phyloP scores from a whole-genome alignment of 2,329 filamentous ascomycete species.

The Colletotrichum incanum region DNA sequence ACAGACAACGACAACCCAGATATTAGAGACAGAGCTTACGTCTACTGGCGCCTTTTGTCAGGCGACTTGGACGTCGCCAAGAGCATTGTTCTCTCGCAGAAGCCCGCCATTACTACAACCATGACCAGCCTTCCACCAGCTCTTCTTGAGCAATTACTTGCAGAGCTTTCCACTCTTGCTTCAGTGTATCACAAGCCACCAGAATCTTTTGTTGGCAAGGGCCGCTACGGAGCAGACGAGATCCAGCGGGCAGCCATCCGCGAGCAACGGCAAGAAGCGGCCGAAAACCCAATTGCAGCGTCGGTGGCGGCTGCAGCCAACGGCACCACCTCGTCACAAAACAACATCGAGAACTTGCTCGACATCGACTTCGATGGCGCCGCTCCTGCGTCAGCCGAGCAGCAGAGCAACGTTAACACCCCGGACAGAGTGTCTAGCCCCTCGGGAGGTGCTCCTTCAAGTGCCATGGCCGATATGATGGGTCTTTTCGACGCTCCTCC shows the following conservation, averaged over 20 bases:
- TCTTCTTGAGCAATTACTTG: constrained; percentile 90
- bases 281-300: constrained; percentile 94
- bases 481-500: constrained; percentile 79
- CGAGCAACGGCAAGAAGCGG: constrained; percentile 92
- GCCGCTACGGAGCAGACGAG: constrained; percentile 92
- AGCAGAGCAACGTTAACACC: constrained; percentile 69
- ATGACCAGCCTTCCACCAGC: constrained; percentile 89
- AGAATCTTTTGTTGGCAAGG: constrained; percentile 97
- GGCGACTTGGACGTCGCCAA: constrained; percentile 90
- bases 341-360: constrained; percentile 92
- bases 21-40: constrained; percentile 95
- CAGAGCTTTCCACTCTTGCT: constrained; percentile 92
- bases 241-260: constrained; percentile 97
- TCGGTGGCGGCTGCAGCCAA: constrained; percentile 79
- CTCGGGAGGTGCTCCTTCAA: constrained; percentile 57
- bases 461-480: constrained; percentile 75
- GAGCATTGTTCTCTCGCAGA: constrained; percentile 93
- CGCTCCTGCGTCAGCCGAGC: constrained; percentile 87
- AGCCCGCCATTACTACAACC: constrained; percentile 93
- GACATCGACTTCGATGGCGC: constrained; percentile 97
- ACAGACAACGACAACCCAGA: constrained; percentile 98
- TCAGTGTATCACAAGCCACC: constrained; percentile 99
- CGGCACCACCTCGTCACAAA: constrained; percentile 70
- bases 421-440: constrained; percentile 80
- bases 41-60: constrained; percentile 97